Evolutionary conservation across 2,329 filamentous ascomycete genomes (phyloP), one percentile per base, ranked within the genome.

Genomic region (Beauveria asiatica): DNA sequence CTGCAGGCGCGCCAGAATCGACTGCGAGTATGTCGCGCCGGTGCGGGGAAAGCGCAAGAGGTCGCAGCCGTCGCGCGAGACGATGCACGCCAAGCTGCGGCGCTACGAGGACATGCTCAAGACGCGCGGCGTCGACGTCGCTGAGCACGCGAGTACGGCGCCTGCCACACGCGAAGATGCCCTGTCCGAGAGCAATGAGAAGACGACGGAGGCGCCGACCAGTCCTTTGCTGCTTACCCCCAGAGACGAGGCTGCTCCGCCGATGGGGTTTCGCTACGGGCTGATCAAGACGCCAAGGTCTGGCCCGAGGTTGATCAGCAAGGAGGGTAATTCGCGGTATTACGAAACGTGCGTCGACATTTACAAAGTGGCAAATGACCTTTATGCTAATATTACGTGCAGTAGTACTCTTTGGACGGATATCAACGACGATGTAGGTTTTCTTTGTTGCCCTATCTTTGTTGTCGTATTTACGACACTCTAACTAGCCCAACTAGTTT

Each of bases 391-490:
- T 27, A 8, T 13, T 17, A 1, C 3, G 3, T 57, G 1, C 9
- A 50, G 56, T 11, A 87, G 82, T 69, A 84, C 82, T 13, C 87
- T 89, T 67, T 89, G 85, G 85, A 82, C 85, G 17, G 86, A 80
- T 61, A 76, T 89, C 49, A 85, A 82, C 59, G 86, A 88, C 57
- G 86, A 89, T 75, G 83, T 84, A 70, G 62, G 73, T 64, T 60
- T 33, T 49, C 30, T 59, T 50, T 8, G 6, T 33, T 33, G 30
- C 30, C 30, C 30, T 33, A 9, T 30, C 30, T 13, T 11, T 5
- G 9, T 11, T 3, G 25, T 17, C n/a, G 37, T 13, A 6, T 4
- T 17, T 11, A 1, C 19, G 9, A 21, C 7, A 11, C 33, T 37
- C 42, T 30, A 17, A 13, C 16, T 11, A n/a, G 41, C n/a, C 9